Base-by-base conservation (phyloP, 345 rosid genomes). In the Sonneratia caseolaris region DNA sequence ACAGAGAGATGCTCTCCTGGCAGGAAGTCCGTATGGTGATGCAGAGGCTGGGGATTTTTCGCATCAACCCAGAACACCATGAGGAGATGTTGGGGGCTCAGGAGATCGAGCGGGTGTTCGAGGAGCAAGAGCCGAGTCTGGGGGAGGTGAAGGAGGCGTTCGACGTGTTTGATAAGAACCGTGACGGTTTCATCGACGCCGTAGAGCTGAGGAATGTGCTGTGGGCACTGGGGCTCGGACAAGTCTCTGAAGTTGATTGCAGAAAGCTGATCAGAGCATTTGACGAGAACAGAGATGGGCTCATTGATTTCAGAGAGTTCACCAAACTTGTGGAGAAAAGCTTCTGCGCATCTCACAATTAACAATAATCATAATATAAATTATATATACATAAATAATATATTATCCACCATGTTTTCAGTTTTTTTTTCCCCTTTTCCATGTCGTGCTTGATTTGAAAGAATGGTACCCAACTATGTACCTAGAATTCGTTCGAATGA, bases 91-190 rank as follows among this genome's bases (percentile, higher is more conserved):
- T 72, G 10, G 72, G 75, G 22, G 59, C 68, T 6, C 16, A 14
- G 11, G 79, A 76, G 64, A 32, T 76, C 13, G 61, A 45, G 6
- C 36, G 71, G 27, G 5, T 72, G 75, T 76, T 76, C 56, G 75
- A 68, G 21, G 79, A 68, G 68, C 68, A 76, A 38, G 79, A 72
- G 64, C 74, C 73, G 55, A 71, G 72, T 69, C 67, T 76, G 37
- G 79, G 69, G 47, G 75, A 76, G 75, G 71, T 68, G 40, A 76
- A 72, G 72, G 75, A 76, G 35, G 79, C 79, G 1, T 76, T 76
- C 53, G 51, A 76, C 57, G 79, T 76, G 68, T 76, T 76, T 45
- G 79, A 72, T 22, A 40, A 42, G 64, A 71, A 76, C 74, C 24
- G 65, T 1, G 75, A 76, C 53, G 72, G 75, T 45, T 61, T 47